These are phyloP conservation scores for Agaricus blazei DNA, from an alignment of 768 basidiomycete species.

Conservation along the genomic window DNA sequence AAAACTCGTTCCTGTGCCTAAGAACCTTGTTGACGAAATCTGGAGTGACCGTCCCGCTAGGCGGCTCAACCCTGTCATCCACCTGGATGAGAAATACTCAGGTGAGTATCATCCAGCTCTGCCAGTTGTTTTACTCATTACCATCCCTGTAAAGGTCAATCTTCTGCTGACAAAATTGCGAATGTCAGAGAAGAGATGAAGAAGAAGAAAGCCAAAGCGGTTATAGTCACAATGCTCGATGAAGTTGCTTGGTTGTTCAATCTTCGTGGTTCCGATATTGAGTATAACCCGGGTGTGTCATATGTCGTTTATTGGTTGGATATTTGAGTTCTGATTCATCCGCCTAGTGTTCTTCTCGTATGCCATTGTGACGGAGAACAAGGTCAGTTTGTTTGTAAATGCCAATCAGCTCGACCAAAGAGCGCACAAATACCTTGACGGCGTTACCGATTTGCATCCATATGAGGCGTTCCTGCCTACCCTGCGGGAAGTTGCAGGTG, in stretches of 20 bases:
- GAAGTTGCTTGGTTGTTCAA: conserved; percentile 96
- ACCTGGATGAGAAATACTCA: conserved; percentile 70
- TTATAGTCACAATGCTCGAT: conserved; percentile 86
- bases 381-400: conserved; percentile 68
- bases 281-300: conserved; percentile 60
- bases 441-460: conserved; percentile 57
- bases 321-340: neutral
- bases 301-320: neutral
- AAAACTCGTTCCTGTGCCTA: conserved; percentile 54
- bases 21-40: conserved; percentile 76
- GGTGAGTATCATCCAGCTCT: conserved; percentile 33
- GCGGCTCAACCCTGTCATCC: conserved; percentile 62
- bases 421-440: conserved; percentile 44
- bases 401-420: conserved; percentile 40
- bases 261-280: conserved; percentile 87
- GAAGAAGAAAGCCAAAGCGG: conserved; percentile 60
- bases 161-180: conserved; percentile 60
- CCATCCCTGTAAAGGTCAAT: conserved; percentile 41
- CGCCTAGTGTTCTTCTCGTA: conserved; percentile 85
- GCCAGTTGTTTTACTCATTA: neutral
- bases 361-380: conserved; percentile 62
- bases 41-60: conserved; percentile 73
- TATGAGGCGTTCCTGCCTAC: conserved; percentile 68
- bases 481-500: conserved; percentile 43
- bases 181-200: conserved; percentile 58